Conservation (phyloP, 257 asterid genomes). For the Rubia yunnanensis region DNA sequence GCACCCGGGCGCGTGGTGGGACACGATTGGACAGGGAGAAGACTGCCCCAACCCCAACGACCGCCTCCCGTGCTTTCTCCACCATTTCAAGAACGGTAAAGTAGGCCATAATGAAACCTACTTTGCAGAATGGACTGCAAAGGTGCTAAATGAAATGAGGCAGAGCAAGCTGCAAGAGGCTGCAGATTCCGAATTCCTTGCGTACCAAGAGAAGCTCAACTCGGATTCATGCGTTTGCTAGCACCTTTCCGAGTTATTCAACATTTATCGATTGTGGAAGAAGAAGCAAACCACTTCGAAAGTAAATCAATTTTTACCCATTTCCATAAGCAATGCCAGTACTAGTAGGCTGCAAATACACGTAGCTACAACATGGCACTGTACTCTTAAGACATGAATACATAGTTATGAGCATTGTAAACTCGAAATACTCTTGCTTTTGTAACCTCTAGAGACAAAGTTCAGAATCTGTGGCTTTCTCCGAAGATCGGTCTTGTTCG, state of each 20-base stretch:
- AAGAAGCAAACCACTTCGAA: not conserved
- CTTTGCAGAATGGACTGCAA: slow-evolving; percentile 28
- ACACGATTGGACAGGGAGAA: slow-evolving; percentile 9
- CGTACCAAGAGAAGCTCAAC: slow-evolving; percentile 1
- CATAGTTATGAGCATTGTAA: not conserved
- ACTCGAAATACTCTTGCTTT: not conserved
- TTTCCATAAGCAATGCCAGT: not conserved
- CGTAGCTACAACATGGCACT: not conserved
- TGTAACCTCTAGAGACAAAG: not conserved
- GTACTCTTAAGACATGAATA: not conserved
- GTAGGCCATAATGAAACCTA: slow-evolving; percentile 30
- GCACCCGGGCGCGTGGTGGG: slow-evolving; percentile 36
- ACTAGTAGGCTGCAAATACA: not conserved
- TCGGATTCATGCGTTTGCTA: slow-evolving; percentile 17
- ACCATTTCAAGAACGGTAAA: slow-evolving; percentile 24
- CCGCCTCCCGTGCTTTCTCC: slow-evolving; percentile 15
- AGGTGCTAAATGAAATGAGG: slow-evolving; percentile 22
- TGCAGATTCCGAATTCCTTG: not conserved
- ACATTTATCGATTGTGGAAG: too few species aligned
- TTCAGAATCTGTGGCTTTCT: slow-evolving; percentile 3
- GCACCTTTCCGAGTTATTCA: too few species aligned
- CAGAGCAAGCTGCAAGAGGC: slow-evolving; percentile 17
- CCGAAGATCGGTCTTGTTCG: slow-evolving; percentile 14
- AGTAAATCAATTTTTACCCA: not conserved
- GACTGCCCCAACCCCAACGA: slow-evolving; percentile 27